Evolutionary conservation across 768 basidiomycete species (phyloP), one percentile per base, ranked within the genome.

Genomic region (Paxillus involutus): DNA sequence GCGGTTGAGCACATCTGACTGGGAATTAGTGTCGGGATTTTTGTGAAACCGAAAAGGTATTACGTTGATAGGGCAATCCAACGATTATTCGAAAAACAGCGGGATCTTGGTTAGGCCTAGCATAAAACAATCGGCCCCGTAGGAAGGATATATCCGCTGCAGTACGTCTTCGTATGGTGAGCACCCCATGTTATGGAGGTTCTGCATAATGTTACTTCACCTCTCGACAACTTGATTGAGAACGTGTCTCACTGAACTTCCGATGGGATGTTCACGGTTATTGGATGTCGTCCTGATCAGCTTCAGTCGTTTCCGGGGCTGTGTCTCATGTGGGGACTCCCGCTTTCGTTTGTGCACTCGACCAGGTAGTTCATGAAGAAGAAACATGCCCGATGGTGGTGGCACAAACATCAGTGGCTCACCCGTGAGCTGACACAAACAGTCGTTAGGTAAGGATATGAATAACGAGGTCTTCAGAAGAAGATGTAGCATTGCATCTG

Each of bases 401-500:
- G 69, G 71, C 1, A 73, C 59, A 36, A 79, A 76, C 24, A 84
- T 73, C 21, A 96, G 66, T 0, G 89, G 86, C 35, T 76, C 75
- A 4, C 95, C 95, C 0, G 86, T 82, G 53, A 97, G 66, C 68
- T 98, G 95, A 56, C 89, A 89, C 36, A 87, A 79, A 63, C 92
- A 95, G 17, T 82, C 84, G 63, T 97, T 96, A 0, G 89, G 88
- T 19, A 97, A 70, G 2, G 88, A 75, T 14, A 88, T 63, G 66
- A 94, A 98, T 16, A 95, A 57, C 10, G 84, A 88, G 0, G 86
- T 85, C 51, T 86, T 80, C 3, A 85, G 77, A 16, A 98, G 79
- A 10, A 98, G 75, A 65, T 94, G 86, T 32, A 89, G 67, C 79
- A 96, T 86, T 1, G 81, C 80, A 59, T 84, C 83, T 39, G 83